Evolutionary conservation across 2,329 filamentous ascomycete genomes (phyloP).

Genomic region (Colletotrichum sp.): DNA sequence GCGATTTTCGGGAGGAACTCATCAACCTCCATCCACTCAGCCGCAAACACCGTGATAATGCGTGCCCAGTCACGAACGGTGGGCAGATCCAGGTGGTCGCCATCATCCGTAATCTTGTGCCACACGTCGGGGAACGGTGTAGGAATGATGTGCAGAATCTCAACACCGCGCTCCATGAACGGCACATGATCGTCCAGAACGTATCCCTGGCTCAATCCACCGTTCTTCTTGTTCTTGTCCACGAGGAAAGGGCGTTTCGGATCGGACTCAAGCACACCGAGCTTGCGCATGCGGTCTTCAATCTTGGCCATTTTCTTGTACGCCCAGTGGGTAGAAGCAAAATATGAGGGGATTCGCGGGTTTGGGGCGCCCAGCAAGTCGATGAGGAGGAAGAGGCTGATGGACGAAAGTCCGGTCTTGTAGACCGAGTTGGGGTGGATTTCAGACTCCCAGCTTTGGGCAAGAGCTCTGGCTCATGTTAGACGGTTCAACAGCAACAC

Average conservation of each 20-base stretch:
- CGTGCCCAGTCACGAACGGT: conserved; percentile 88
- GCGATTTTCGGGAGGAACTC: conserved; percentile 36
- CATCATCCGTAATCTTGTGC: conserved; percentile 87
- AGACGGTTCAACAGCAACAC: background rate
- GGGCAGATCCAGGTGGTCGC: conserved; percentile 78
- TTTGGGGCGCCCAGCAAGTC: conserved; percentile 79
- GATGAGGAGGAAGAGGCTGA: conserved; percentile 88
- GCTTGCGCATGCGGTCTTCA: conserved; percentile 74
- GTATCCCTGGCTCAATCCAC: conserved; percentile 48
- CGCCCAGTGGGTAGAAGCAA: conserved; percentile 90
- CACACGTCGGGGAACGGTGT: conserved; percentile 82
- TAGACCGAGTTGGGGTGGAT: conserved; percentile 77
- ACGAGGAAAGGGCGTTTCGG: conserved; percentile 65
- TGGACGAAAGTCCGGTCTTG: conserved; percentile 75
- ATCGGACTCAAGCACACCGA: conserved; percentile 69
- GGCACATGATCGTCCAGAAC: conserved; percentile 91
- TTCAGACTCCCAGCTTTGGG: conserved; percentile 78
- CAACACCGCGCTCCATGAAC: conserved; percentile 85
- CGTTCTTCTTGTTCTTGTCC: conserved; percentile 60
- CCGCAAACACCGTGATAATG: conserved; percentile 82
- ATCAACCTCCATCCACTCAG: conserved; percentile 88
- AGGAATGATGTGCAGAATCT: conserved; percentile 89
- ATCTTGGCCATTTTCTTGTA: conserved; percentile 78
- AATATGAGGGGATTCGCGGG: conserved; percentile 83
- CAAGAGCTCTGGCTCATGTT: conserved; percentile 62